These are phyloP conservation scores for Fusarium zealandicum DNA, from an alignment of 2,329 filamentous ascomycete genomes.

Conservation along the genomic window DNA sequence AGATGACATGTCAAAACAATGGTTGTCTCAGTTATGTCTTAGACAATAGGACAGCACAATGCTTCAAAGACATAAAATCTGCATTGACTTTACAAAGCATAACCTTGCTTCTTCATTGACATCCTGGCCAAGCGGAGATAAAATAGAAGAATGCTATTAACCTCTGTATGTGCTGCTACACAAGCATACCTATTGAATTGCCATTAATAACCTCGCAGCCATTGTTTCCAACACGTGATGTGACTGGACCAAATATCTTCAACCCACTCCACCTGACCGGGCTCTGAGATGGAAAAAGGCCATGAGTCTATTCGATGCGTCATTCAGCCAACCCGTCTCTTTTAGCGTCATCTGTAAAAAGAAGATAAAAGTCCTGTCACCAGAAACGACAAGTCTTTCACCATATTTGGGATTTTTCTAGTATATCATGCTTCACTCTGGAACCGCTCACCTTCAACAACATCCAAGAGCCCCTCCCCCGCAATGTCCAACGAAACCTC, in stretches of 20 bases:
- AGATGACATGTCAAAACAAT: too few species aligned
- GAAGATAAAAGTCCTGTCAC: background rate
- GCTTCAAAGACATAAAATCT: too few species aligned
- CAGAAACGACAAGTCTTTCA: background rate
- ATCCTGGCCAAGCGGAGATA: too few species aligned
- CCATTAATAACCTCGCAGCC: background rate
- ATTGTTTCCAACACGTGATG: slow-evolving; percentile 24
- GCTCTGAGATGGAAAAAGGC: slow-evolving; percentile 17
- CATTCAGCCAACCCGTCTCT: slow-evolving; percentile 18
- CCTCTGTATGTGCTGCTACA: background rate
- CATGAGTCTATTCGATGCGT: slow-evolving; percentile 29
- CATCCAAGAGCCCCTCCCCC: slow-evolving; percentile 18
- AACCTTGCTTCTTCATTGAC: too few species aligned
- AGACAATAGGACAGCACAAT: too few species aligned
- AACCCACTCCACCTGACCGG: slow-evolving; percentile 18
- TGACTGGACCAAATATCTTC: slow-evolving; percentile 4
- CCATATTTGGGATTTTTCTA: slow-evolving; percentile 1
- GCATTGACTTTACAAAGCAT: too few species aligned
- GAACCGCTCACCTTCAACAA: slow-evolving; percentile 14
- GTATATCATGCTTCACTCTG: slow-evolving; percentile 35
- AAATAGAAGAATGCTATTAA: too few species aligned
- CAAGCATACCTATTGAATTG: background rate
- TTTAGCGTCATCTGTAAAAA: slow-evolving; percentile 6
- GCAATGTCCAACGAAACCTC: slow-evolving; percentile 38
- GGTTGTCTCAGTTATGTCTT: too few species aligned